These are phyloP conservation scores for Dichomitus squalens DNA, from an alignment of 1,284 basidiomycete species.

Conservation along the genomic window DNA sequence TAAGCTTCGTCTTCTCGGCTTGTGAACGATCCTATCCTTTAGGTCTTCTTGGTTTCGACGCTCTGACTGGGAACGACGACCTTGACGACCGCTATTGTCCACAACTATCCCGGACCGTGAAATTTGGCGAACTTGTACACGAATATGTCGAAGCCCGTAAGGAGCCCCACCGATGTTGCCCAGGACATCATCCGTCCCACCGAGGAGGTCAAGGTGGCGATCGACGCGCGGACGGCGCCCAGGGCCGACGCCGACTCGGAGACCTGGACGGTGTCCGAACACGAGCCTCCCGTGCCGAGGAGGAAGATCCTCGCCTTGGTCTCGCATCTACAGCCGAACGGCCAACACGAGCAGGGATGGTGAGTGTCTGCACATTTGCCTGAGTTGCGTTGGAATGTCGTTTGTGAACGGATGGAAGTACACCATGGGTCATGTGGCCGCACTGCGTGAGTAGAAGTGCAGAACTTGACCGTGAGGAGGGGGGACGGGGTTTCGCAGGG, in stretches of 20 bases:
- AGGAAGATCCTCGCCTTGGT: conserved; percentile 41
- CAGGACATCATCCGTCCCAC: conserved; percentile 38
- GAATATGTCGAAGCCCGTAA: conserved; percentile 15
- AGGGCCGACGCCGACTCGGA: conserved; percentile 15
- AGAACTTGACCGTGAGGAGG: background rate
- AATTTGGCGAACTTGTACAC: background rate
- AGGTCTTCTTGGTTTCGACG: background rate
- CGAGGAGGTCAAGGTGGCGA: conserved; percentile 43
- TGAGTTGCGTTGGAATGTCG: background rate
- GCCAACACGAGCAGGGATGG: conserved; percentile 41
- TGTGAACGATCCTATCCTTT: background rate
- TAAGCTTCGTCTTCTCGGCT: background rate
- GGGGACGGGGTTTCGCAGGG: background rate
- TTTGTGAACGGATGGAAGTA: background rate
- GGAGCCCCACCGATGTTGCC: conserved; percentile 17
- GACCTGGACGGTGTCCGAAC: conserved; percentile 16
- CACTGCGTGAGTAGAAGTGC: background rate
- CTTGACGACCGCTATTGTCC: background rate
- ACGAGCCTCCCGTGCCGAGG: conserved; percentile 8
- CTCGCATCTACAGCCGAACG: conserved; percentile 33
- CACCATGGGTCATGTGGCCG: background rate
- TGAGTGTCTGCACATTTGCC: conserved; percentile 21
- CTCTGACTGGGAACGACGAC: background rate
- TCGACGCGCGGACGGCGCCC: conserved; percentile 34
- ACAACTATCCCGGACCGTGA: background rate